Evolutionary conservation across 371 early-diverging fungal species (phyloP).

Genomic region (Mortierella sp.): DNA sequence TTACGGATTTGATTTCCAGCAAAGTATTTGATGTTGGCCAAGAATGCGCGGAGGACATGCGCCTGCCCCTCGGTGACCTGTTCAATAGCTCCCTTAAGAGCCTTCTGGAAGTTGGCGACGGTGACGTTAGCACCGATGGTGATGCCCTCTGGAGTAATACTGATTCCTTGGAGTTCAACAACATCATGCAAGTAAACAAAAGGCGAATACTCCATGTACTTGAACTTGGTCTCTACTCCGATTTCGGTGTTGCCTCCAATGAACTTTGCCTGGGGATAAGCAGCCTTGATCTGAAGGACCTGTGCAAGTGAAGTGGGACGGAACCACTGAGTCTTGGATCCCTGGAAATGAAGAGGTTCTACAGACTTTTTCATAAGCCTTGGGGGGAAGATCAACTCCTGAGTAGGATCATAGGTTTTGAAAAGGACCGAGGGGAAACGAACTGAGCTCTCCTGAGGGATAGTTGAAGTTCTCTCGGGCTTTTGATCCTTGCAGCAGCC

Average conservation of each 20-base stretch:
- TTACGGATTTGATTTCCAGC: slow-evolving; percentile 86
- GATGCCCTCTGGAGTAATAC: slow-evolving; percentile 63
- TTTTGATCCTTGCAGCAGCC: slow-evolving; percentile 60
- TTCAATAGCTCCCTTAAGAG: slow-evolving; percentile 55
- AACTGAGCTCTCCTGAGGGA: slow-evolving; percentile 56
- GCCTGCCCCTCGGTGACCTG: slow-evolving; percentile 44
- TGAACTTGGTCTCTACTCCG: slow-evolving; percentile 81
- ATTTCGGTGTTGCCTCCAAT: slow-evolving; percentile 85
- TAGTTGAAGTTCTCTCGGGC: slow-evolving; percentile 36
- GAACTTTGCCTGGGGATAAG: slow-evolving; percentile 74
- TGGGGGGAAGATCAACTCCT: slow-evolving; percentile 74
- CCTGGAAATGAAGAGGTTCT: slow-evolving; percentile 54
- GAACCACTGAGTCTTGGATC: slow-evolving; percentile 66
- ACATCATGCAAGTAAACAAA: slow-evolving; percentile 75
- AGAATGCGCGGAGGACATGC: slow-evolving; percentile 69
- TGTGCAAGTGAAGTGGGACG: slow-evolving; percentile 72
- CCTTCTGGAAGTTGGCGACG: slow-evolving; percentile 63
- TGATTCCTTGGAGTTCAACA: slow-evolving; percentile 65
- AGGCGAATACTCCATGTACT: slow-evolving; percentile 70
- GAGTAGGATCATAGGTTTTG: slow-evolving; percentile 65
- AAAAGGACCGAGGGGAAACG: slow-evolving; percentile 59
- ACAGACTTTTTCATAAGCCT: slow-evolving; percentile 63
- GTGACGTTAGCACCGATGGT: slow-evolving; percentile 68
- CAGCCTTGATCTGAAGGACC: slow-evolving; percentile 66
- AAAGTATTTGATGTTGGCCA: slow-evolving; percentile 78